phyloP scores from a whole-genome alignment of 176 grass and related monocot species.

The Rhynchospora tenuis region DNA sequence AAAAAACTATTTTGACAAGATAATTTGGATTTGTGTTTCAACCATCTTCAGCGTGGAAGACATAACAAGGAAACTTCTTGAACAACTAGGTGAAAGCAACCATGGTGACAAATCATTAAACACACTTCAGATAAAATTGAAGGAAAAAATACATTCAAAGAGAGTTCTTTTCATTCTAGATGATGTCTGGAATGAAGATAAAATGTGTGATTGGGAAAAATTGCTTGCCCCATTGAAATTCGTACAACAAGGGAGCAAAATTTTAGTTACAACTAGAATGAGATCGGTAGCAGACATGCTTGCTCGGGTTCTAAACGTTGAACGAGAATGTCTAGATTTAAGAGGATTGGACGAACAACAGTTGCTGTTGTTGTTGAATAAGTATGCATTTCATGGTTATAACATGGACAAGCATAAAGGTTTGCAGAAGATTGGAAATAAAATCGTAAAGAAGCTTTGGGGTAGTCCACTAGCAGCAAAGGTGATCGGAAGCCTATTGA shows the following conservation, averaged over 20 bases:
- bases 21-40: constrained; percentile 9
- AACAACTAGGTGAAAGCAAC: not conserved
- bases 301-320: not conserved
- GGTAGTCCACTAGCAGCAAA: too few relatives aligned
- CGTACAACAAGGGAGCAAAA: constrained; percentile 19
- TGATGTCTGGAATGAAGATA: constrained; percentile 24
- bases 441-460: too few relatives aligned
- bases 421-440: too few relatives aligned
- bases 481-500: too few relatives aligned
- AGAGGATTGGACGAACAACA: too few relatives aligned
- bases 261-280: constrained; percentile 24
- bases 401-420: not conserved
- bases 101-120: not conserved
- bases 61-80: constrained; percentile 14
- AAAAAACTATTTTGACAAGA: not conserved
- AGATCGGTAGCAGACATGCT: not conserved
- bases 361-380: not conserved
- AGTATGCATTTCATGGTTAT: not conserved
- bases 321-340: not conserved
- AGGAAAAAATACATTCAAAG: not conserved
- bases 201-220: not conserved
- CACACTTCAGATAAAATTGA: not conserved
- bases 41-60: not conserved
- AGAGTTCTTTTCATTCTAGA: too few relatives aligned
- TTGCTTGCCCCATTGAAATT: not conserved